phyloP scores from a whole-genome alignment of 192 early-diverging fungal species.

The Coemansia sp. region DNA sequence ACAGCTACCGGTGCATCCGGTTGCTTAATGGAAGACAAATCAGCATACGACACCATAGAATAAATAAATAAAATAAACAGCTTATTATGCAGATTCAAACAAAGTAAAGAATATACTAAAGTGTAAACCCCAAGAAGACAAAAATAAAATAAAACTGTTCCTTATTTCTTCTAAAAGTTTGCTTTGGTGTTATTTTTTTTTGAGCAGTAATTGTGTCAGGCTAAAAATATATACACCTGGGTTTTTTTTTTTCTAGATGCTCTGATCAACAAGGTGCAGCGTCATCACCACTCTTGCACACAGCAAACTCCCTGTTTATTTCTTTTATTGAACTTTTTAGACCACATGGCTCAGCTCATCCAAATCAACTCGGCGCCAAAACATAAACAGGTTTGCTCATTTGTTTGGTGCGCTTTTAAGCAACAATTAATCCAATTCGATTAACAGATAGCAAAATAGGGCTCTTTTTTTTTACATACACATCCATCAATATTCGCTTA shows the following conservation, averaged over 20 bases:
- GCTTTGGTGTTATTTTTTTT: conserved; percentile 4
- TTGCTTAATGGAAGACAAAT: conserved; percentile 49
- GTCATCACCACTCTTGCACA: conserved; percentile 1
- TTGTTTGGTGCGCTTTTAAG: no score
- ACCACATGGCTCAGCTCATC: no score
- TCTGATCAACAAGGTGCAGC: background rate
- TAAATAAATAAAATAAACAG: conserved; percentile 9
- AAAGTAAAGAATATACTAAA: no score
- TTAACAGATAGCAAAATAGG: no score
- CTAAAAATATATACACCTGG: background rate
- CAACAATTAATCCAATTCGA: no score
- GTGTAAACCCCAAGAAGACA: background rate
- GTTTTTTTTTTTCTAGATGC: background rate
- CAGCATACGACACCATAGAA: conserved; percentile 51
- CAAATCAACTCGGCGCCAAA: no score
- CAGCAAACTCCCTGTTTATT: background rate
- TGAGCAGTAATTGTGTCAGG: conserved; percentile 3
- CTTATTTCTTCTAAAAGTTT: background rate
- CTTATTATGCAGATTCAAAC: no score
- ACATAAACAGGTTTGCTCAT: no score
- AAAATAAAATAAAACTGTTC: background rate
- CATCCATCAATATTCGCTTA: background rate
- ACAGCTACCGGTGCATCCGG: conserved; percentile 41
- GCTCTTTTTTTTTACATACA: background rate
- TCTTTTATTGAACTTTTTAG: no score